Base-by-base conservation (phyloP, 257 asterid species). In the Nicotiana undulata region DNA sequence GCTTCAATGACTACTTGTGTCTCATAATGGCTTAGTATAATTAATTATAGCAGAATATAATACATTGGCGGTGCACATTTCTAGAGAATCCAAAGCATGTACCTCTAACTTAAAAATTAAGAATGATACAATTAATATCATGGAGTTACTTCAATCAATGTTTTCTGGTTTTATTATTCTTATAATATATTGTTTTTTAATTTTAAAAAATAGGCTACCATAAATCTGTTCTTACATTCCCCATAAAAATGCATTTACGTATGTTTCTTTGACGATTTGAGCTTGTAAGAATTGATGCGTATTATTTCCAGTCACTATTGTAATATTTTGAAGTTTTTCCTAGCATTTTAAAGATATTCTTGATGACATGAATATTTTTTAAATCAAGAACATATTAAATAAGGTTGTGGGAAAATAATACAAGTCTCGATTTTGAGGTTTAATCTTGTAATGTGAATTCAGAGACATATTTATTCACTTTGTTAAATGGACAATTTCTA, bases 1-100 rank as follows among this genome's bases (percentile, higher is more conserved):
- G n/a, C 74, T 4, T 34, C 11, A 22, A 17, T 29, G 11, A 80
- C 26, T 70, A 79, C 51, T 83, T 78, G 79, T 82, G 70, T 31
- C 81, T 53, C 80, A 60, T 63, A 59, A 60, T 75, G 75, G 15
- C 58, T 13, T 6, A 40, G 15, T 74, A n/a, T n/a, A n/a, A n/a
- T 2, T 29, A 40, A 40, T 40, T 6, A n/a, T 61, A 13, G 51
- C n/a, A 49, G 44, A 46, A 46, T 64, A 46, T 15, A 65, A 65
- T 40, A 77, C 75, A 26, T 12, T 65, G 74, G 13, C 17, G 79
- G 81, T 65, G 40, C 82, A 26, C 31, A 64, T 17, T 77, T 37
- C 28, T 61, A 28, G 59, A 12, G 80, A 75, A 46, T 63, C 81
- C 28, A 37, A 56, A 24, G 37, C 22, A 44, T 26, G 76, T 16